Evolutionary conservation across 2,329 filamentous ascomycete species (phyloP).

Genomic region (Zymoseptoria ardabiliae): DNA sequence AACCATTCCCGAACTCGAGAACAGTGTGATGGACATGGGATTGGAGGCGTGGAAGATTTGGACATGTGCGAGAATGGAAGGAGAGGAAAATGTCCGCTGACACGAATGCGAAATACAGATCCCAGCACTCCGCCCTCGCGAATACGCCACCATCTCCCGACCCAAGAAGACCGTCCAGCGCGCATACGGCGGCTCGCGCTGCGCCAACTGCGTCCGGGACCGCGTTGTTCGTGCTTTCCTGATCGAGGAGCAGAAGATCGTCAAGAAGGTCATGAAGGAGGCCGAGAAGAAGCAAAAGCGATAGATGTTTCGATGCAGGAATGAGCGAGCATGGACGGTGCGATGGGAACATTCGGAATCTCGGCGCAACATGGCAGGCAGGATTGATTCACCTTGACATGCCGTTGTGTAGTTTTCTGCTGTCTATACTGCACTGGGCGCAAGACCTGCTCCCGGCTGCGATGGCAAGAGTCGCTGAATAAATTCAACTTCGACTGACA

Average conservation of each 20-base stretch:
- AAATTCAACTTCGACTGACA: neutral
- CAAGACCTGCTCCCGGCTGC: neutral
- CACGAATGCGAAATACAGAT: conserved; percentile 47
- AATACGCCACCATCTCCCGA: conserved; percentile 95
- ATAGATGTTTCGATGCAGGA: neutral
- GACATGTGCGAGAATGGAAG: neutral
- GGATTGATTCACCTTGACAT: neutral
- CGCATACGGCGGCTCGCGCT: conserved; percentile 96
- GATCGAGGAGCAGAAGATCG: conserved; percentile 99
- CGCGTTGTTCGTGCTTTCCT: conserved; percentile 96
- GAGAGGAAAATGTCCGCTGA: conserved; percentile 7
- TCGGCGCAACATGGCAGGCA: neutral
- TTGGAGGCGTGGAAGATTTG: neutral
- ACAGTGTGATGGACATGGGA: neutral
- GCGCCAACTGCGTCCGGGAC: conserved; percentile 97
- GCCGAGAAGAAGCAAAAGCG: conserved; percentile 61
- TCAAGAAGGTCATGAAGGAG: conserved; percentile 99
- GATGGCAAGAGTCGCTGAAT: neutral
- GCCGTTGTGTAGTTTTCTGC: neutral
- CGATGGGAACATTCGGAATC: neutral
- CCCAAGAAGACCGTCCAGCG: conserved; percentile 99
- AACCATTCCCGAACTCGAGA: neutral
- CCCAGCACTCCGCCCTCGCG: conserved; percentile 93
- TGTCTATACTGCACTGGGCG: neutral
- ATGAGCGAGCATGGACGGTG: neutral